Base-by-base conservation (phyloP, 306 rosid genomes). In the Hippophae rhamnoides region DNA sequence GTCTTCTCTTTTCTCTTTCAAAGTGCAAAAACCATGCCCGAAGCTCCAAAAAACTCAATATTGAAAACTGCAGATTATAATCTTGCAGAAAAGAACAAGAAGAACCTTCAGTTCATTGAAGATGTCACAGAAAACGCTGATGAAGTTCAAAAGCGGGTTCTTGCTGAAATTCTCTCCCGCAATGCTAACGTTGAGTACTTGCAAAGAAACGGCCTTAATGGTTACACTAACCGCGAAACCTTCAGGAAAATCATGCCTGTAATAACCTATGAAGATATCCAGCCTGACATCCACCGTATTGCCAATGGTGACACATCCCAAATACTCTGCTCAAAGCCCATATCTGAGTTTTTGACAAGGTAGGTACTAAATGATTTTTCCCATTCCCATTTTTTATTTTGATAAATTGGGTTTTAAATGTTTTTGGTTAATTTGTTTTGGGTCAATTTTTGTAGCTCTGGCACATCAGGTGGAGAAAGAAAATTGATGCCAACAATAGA, bases 401-500 rank as follows among this genome's bases (percentile, higher is more conserved):
- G 26, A 47, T 46, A 50, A 31, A 64, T 53, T 41, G 60, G 61
- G 59, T 61, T 52, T 62, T 68, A 31, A 31, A 31, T 31, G 5
- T 31, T 2, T 31, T 31, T 31, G 38, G 38, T 31, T 31, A 31
- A 31, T 31, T 31, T 31, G 38, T 31, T 31, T 31, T 31, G 38
- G 38, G 38, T 62, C 54, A 26, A 40, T 51, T 54, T 67, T 46
- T 54, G 3, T 41, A 87, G 98, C 76, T 87, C 98, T 11, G 98
- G 98, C 26, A 90, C 98, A 43, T 87, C 96, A 0, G 98, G 92
- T 3, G 98, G 98, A 1, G 98, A 90, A 79, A 78, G 98, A 52
- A 90, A 90, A 68, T 57, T 90, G 80, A 90, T 90, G 89, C 98
- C 98, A 46, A 68, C 95, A 47, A 87, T 72, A 10, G 87, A 81